Evolutionary conservation across 495 filamentous ascomycete species (phyloP).

Genomic region (Penicillium fimorum): DNA sequence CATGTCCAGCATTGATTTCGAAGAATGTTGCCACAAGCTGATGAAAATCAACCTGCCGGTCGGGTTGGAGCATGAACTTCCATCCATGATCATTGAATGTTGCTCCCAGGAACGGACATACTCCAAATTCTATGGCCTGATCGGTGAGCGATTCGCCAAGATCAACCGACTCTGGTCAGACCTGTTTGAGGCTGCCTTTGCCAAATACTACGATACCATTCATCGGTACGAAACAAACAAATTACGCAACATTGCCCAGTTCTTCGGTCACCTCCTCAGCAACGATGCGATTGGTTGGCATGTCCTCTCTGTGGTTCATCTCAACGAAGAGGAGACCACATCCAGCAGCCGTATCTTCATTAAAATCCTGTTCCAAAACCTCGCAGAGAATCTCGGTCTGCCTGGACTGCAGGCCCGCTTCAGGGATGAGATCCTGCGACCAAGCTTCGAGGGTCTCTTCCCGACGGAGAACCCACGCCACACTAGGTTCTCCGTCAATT

Average conservation of each 20-base stretch:
- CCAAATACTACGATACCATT: slow-evolving; percentile 94
- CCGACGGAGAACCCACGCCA: slow-evolving; percentile 81
- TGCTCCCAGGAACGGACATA: slow-evolving; percentile 95
- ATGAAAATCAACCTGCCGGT: slow-evolving; percentile 86
- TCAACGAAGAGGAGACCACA: slow-evolving; percentile 97
- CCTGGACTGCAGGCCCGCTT: slow-evolving; percentile 71
- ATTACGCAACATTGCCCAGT: slow-evolving; percentile 88
- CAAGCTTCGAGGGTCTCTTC: slow-evolving; percentile 84
- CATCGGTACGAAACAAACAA: slow-evolving; percentile 95
- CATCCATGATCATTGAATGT: slow-evolving; percentile 95
- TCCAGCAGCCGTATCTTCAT: slow-evolving; percentile 94
- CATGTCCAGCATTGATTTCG: slow-evolving; percentile 90
- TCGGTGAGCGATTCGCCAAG: slow-evolving; percentile 92
- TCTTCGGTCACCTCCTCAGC: slow-evolving; percentile 88
- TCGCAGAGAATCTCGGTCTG: slow-evolving; percentile 83
- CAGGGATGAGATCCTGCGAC: slow-evolving; percentile 71
- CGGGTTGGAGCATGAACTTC: slow-evolving; percentile 87
- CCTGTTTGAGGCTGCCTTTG: slow-evolving; percentile 83
- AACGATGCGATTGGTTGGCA: slow-evolving; percentile 92
- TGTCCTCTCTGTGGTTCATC: slow-evolving; percentile 73
- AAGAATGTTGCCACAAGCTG: slow-evolving; percentile 93
- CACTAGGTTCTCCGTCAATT: slow-evolving; percentile 97
- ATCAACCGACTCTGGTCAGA: slow-evolving; percentile 93
- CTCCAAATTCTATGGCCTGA: slow-evolving; percentile 91
- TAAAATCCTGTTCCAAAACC: slow-evolving; percentile 94